Percentiles rank a stretch among this genome's conserved stretches.
Conservation (phyloP, 2,329 filamentous ascomycete genomes). For the Fusarium dimerum region DNA sequence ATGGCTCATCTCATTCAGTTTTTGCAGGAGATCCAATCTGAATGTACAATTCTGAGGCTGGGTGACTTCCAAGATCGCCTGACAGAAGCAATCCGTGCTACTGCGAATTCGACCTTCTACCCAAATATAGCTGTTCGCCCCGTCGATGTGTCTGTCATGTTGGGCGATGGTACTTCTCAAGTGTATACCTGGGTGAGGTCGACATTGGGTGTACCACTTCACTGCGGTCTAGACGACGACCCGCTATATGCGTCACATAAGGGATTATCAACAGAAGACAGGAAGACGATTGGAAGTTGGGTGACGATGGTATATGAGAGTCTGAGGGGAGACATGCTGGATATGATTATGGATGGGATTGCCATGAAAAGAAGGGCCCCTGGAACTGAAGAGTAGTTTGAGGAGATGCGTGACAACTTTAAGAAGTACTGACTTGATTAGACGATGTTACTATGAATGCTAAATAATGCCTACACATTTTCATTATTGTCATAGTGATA, state of each 20-base stretch:
- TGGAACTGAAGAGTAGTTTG: constrained; percentile 22
- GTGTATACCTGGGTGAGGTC: constrained; percentile 35
- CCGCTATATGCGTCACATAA: constrained; percentile 28
- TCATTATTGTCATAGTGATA: too few relatives aligned
- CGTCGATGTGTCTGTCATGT: constrained; percentile 25
- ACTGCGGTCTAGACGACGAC: constrained; percentile 35
- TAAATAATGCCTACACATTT: not conserved
- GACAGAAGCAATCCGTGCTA: constrained; percentile 15
- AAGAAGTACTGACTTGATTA: not conserved
- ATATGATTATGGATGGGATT: constrained; percentile 29
- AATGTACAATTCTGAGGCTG: constrained; percentile 27
- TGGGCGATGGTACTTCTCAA: constrained; percentile 33
- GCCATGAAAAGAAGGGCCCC: constrained; percentile 19
- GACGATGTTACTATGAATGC: not conserved
- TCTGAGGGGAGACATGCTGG: constrained; percentile 28
- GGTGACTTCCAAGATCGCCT: constrained; percentile 24
- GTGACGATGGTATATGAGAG: constrained; percentile 36
- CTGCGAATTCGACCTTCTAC: constrained; percentile 28
- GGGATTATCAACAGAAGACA: constrained; percentile 21
- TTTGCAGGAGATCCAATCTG: constrained; percentile 17
- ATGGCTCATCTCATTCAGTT: constrained; percentile 31
- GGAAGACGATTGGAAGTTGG: constrained; percentile 36
- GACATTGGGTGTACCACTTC: constrained; percentile 28
- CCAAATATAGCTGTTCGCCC: constrained; percentile 24
- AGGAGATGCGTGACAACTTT: constrained; percentile 23